A percentile compares a stretch with the other conserved stretches of the same genome.
Evolutionary conservation across 2,329 filamentous ascomycete species (phyloP).

Genomic region (Aspergillus tubingensis): DNA sequence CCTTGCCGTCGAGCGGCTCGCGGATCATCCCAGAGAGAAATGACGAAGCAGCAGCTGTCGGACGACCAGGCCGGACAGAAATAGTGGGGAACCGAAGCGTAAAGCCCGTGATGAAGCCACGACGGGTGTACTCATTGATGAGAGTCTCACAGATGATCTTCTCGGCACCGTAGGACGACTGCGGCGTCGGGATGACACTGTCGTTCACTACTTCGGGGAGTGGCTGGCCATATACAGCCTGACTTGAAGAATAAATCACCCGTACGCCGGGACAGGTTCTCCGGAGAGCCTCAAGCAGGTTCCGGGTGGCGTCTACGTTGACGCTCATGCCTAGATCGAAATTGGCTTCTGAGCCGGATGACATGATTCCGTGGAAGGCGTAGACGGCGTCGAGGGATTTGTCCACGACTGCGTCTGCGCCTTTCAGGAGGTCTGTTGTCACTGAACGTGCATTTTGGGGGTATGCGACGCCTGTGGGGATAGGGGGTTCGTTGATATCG

Average conservation of each 20-base stretch:
- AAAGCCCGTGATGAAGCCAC: conserved; percentile 60
- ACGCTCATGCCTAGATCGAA: conserved; percentile 61
- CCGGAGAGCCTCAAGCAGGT: conserved; percentile 56
- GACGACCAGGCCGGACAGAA: conserved; percentile 61
- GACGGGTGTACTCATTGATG: conserved; percentile 64
- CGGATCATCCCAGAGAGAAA: conserved; percentile 66
- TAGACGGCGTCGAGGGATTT: conserved; percentile 57
- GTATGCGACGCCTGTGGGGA: conserved; percentile 52
- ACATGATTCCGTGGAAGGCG: conserved; percentile 70
- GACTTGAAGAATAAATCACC: conserved; percentile 63
- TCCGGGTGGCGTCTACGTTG: conserved; percentile 62
- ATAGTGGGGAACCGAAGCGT: conserved; percentile 63
- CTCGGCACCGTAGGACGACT: conserved; percentile 64
- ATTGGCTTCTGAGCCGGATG: conserved; percentile 62
- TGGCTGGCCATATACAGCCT: conserved; percentile 64
- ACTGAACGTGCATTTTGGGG: conserved; percentile 54
- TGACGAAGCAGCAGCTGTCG: conserved; percentile 63
- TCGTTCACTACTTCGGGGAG: conserved; percentile 57
- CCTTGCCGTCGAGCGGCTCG: conserved; percentile 60
- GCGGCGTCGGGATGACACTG: conserved; percentile 57
- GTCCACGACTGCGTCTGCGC: conserved; percentile 40
- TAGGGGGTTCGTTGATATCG: conserved; percentile 57
- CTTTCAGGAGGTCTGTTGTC: conserved; percentile 55
- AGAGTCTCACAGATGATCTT: conserved; percentile 65
- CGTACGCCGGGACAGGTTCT: conserved; percentile 55